Base-by-base conservation (phyloP, 139 green algal species). In the Chlorella vulgaris region DNA sequence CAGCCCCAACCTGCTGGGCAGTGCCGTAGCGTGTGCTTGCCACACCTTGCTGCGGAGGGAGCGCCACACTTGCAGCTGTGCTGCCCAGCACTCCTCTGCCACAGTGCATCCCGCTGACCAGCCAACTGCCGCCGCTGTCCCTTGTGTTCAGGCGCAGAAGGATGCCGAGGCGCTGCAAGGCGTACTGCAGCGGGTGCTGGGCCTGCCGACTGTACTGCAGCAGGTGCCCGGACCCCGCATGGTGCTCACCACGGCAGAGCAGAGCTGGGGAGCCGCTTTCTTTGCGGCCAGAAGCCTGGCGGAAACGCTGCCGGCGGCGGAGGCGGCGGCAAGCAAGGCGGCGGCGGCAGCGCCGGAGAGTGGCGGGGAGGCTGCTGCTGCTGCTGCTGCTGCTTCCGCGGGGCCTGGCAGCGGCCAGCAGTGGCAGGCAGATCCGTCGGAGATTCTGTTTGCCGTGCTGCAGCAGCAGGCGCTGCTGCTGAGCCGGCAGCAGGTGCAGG, bases 391-490 rank as follows among this genome's bases (percentile, higher is more conserved):
- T 15, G 47, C 47, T 55, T 10, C 47, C 47, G 47, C 47, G 13
- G 47, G 10, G 47, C 47, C 10, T 10, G 47, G 47, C 47, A 55
- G 47, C 47, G 15, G 47, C 47, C 13, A 55, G 47, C 10, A 69
- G 70, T 47, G 24, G 47, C 70, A 65, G 47, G 21, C 19, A 24
- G 47, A 77, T 22, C 7, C 47, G 0, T 19, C 28, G 24, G 51
- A 79, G 24, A 22, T 68, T 19, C 73, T 78, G 47, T 47, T 51
- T 38, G 50, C 71, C 0, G 71, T 50, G 50, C 71, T 78, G 71
- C 50, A 67, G 71, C 71, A 65, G 71, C 71, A 65, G 33, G 71
- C 71, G 31, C 33, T 78, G 47, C 47, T 78, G 47, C 50, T 78
- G 33, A 31, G 33, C 33, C 33, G 71, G 22, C 28, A 51, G 50